A percentile compares a stretch with the other conserved stretches of the same genome.
Conservation (phyloP, 306 rosid genomes). For the Begonia masoniana region DNA sequence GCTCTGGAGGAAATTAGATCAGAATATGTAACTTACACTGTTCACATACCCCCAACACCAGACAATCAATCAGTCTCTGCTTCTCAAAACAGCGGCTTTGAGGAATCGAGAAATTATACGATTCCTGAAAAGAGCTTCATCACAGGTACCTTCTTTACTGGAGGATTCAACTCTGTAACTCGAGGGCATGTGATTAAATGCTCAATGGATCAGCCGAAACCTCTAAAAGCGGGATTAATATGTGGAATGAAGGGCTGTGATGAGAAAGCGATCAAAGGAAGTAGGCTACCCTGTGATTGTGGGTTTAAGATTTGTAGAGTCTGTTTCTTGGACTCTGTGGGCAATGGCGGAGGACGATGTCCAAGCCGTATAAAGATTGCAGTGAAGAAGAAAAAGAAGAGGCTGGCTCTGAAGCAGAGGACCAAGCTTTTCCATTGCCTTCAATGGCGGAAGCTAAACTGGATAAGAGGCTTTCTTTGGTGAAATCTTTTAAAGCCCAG, state of each 20-base stretch:
- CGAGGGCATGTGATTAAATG: constrained; percentile 57
- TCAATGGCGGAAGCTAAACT: constrained; percentile 60
- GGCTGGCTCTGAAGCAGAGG: constrained; percentile 42
- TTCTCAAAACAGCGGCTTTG: constrained; percentile 39
- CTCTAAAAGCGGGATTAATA: too few species aligned
- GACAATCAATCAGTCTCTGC: constrained; percentile 45
- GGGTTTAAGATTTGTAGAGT: constrained; percentile 68
- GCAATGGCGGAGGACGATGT: constrained; percentile 43
- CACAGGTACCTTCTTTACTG: constrained; percentile 59
- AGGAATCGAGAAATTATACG: constrained; percentile 15
- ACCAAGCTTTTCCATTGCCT: constrained; percentile 59
- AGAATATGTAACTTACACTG: constrained; percentile 54
- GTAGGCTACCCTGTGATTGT: constrained; percentile 65
- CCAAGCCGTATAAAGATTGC: constrained; percentile 36
- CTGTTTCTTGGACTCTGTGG: constrained; percentile 51
- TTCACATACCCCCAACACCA: constrained; percentile 82
- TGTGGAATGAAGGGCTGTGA: too few species aligned
- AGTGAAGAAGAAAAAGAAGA: constrained; percentile 27
- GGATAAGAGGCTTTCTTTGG: constrained; percentile 65
- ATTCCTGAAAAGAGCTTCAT: constrained; percentile 29
- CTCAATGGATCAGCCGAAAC: too few species aligned
- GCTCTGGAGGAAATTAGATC: constrained; percentile 23
- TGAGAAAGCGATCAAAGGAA: too few species aligned
- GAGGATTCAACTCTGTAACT: constrained; percentile 69
- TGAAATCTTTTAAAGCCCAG: constrained; percentile 65